Evolutionary conservation across 148 eudicot genomes (phyloP).

Genomic region (Arbutus unedo): DNA sequence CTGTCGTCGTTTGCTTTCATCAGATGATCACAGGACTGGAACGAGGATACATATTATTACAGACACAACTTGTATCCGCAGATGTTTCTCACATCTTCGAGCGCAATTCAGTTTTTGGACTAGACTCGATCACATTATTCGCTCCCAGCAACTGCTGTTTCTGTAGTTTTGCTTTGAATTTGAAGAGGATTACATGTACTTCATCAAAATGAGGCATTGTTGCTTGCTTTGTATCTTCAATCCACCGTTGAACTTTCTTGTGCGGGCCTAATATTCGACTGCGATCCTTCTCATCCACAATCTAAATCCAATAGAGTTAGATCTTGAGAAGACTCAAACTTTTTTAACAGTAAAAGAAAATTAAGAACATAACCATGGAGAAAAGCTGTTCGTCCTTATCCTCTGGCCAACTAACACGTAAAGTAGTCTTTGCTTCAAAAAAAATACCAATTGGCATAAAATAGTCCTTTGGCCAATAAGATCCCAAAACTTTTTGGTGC

Average conservation of each 20-base stretch:
- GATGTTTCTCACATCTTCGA: slow-evolving; percentile 20
- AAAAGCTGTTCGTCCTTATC: neutral
- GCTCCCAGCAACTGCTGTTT: slow-evolving; percentile 24
- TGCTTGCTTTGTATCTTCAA: slow-evolving; percentile 64
- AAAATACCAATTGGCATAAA: neutral
- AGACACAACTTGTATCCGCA: neutral
- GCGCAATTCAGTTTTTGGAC: slow-evolving; percentile 5
- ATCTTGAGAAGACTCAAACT: neutral
- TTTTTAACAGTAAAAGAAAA: neutral
- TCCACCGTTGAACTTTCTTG: slow-evolving; percentile 71
- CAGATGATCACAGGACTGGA: neutral
- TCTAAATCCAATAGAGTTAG: slow-evolving; percentile 31
- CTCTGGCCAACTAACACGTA: neutral
- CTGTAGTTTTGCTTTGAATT: slow-evolving; percentile 42
- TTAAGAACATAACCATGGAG: neutral
- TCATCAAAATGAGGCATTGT: slow-evolving; percentile 81
- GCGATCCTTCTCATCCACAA: slow-evolving; percentile 50
- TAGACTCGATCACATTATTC: neutral
- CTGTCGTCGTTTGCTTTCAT: neutral
- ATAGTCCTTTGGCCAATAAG: neutral
- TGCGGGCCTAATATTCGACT: slow-evolving; percentile 63
- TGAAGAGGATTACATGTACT: slow-evolving; percentile 48
- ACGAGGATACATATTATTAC: neutral
- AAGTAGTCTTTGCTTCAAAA: too few species aligned
- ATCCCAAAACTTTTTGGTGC: neutral